Percentiles rank a stretch among this genome's conserved stretches.
Evolutionary conservation across 1,284 basidiomycete genomes (phyloP).

Genomic region (Entoloma clypeatum): DNA sequence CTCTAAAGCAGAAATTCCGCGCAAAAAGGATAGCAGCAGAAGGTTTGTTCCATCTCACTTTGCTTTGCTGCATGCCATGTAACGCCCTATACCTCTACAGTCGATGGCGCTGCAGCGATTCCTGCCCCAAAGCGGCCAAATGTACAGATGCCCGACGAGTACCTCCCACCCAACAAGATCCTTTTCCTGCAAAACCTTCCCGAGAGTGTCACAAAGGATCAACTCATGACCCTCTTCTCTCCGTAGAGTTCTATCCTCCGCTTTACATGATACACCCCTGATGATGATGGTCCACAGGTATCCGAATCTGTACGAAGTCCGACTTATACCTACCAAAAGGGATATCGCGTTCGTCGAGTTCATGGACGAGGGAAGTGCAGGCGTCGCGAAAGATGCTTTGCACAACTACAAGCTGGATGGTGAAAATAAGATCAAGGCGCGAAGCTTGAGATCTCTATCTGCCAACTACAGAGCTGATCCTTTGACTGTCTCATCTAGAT

Average conservation of each 20-base stretch:
- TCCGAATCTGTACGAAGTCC: constrained; percentile 90
- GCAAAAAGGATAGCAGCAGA: constrained; percentile 78
- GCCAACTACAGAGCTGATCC: background rate
- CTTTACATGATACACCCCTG: constrained; percentile 1
- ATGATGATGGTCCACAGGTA: constrained; percentile 52
- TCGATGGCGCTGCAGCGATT: constrained; percentile 64
- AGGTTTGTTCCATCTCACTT: constrained; percentile 42
- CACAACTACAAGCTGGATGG: constrained; percentile 97
- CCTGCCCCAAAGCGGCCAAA: constrained; percentile 72
- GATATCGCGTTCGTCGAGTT: constrained; percentile 98
- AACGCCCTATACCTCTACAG: constrained; percentile 31
- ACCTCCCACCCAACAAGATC: constrained; percentile 98
- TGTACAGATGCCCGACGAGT: constrained; percentile 98
- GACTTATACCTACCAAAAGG: constrained; percentile 92
- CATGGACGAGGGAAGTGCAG: constrained; percentile 85
- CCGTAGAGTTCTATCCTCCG: constrained; percentile 50
- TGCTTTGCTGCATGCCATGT: constrained; percentile 3
- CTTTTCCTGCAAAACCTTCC: constrained; percentile 97
- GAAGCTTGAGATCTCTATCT: constrained; percentile 8
- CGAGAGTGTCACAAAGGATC: constrained; percentile 86
- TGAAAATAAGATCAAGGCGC: constrained; percentile 95
- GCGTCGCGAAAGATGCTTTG: constrained; percentile 87
- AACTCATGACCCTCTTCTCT: constrained; percentile 84
- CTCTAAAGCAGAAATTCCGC: constrained; percentile 78
- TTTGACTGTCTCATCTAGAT: constrained; percentile 14